Conservation (phyloP, 768 basidiomycete species). For the Amyloporia xantha region DNA sequence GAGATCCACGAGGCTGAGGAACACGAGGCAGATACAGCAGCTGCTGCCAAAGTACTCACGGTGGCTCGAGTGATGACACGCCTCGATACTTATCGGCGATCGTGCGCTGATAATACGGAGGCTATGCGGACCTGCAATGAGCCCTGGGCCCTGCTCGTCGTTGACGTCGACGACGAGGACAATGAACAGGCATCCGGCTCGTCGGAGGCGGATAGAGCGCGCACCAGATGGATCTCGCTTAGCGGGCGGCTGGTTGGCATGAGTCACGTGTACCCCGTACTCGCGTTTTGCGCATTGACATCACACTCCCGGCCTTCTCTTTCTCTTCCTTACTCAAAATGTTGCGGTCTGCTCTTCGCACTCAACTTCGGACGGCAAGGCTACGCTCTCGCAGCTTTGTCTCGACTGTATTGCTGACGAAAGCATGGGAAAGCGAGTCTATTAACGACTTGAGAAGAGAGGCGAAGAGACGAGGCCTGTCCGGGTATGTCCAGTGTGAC, state of each 20-base stretch:
- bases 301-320: neutral
- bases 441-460: slow-evolving; percentile 45
- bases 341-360: slow-evolving; percentile 21
- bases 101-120: slow-evolving; percentile 10
- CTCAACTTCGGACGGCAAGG: slow-evolving; percentile 17
- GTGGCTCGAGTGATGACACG: slow-evolving; percentile 4
- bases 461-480: slow-evolving; percentile 48
- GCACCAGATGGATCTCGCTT: neutral
- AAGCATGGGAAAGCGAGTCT: slow-evolving; percentile 49
- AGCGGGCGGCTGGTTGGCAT: neutral
- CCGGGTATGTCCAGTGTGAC: slow-evolving; percentile 33
- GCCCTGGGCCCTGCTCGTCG: slow-evolving; percentile 7
- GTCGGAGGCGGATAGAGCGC: neutral
- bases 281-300: neutral
- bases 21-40: slow-evolving; percentile 23
- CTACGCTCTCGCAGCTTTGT: slow-evolving; percentile 33
- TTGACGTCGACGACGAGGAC: slow-evolving; percentile 3
- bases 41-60: slow-evolving; percentile 3
- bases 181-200: too few species aligned
- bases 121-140: slow-evolving; percentile 5
- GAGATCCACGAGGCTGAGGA: slow-evolving; percentile 19
- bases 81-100: slow-evolving; percentile 13
- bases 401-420: slow-evolving; percentile 50
- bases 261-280: neutral
- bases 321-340: slow-evolving; percentile 15